Evolutionary conservation across 2,329 filamentous ascomycete species (phyloP).

Genomic region (Cladosporium sp.): DNA sequence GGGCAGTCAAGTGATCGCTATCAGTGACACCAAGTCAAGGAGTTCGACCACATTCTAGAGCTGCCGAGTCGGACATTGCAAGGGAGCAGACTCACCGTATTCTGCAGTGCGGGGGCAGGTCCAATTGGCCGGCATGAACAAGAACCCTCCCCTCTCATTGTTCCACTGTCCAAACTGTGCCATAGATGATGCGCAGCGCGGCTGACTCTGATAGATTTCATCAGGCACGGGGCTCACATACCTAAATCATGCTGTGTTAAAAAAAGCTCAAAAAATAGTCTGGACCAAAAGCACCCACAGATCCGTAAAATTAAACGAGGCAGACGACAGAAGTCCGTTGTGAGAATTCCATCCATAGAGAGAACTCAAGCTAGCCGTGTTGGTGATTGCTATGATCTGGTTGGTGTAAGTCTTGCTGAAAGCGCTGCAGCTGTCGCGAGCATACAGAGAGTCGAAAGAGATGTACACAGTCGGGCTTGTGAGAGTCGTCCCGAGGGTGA

Average conservation of each 20-base stretch:
- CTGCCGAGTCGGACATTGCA: no score
- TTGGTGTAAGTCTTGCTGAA: slow-evolving; percentile 13
- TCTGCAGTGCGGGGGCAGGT: neutral
- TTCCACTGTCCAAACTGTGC: neutral
- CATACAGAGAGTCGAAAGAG: slow-evolving; percentile 16
- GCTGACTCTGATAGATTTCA: slow-evolving; percentile 1
- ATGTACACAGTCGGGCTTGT: slow-evolving; percentile 19
- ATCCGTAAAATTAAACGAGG: slow-evolving; percentile 7
- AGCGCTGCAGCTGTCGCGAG: slow-evolving; percentile 13
- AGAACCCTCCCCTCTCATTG: neutral
- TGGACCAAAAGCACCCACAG: neutral
- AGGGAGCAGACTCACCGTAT: neutral
- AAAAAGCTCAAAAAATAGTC: no score
- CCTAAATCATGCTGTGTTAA: neutral
- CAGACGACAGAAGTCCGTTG: neutral
- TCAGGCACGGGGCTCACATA: neutral
- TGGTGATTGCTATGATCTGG: slow-evolving; percentile 15
- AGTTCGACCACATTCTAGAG: no score
- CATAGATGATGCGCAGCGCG: neutral
- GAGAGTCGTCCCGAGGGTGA: slow-evolving; percentile 14
- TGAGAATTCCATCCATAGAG: neutral
- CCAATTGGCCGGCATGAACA: neutral
- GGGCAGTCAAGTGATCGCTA: no score
- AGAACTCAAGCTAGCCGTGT: slow-evolving; percentile 11
- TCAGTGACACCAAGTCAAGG: no score